phyloP scores from a whole-genome alignment of 225 moss, liverwort and hornwort species.

The Sphagnum contortum region DNA sequence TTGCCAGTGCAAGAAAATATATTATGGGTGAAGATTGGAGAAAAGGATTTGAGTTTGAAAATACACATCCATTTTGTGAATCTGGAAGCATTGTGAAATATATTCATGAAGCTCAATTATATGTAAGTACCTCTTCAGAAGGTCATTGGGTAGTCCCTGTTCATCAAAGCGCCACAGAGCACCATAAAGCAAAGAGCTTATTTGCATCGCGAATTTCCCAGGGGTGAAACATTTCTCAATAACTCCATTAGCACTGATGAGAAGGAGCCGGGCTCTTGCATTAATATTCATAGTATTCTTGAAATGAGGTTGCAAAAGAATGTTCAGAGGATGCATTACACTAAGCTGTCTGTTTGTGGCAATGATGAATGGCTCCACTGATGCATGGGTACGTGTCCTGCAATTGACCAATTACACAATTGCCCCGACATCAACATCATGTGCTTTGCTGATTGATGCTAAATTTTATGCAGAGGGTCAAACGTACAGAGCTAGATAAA shows the following conservation, averaged over 20 bases:
- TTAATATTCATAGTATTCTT: constrained; percentile 7
- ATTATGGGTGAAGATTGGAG: too few relatives aligned
- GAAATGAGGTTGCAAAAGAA: constrained; percentile 4
- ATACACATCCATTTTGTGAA: too few relatives aligned
- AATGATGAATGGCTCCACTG: constrained; percentile 8
- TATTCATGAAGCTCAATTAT: too few relatives aligned
- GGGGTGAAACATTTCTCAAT: constrained; percentile 6
- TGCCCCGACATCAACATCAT: too few relatives aligned
- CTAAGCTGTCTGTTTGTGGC: constrained; percentile 9
- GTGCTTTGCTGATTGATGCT: too few relatives aligned
- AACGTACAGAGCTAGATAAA: too few relatives aligned
- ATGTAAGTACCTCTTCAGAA: constrained; percentile 5
- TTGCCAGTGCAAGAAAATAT: too few relatives aligned
- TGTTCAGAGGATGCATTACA: constrained; percentile 5
- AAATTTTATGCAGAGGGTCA: too few relatives aligned
- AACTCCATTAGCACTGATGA: constrained; percentile 2
- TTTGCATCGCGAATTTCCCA: not conserved
- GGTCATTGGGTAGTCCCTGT: constrained; percentile 1
- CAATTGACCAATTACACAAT: not conserved
- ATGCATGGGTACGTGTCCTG: constrained; percentile 7
- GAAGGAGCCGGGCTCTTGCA: not conserved
- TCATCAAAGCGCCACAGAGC: constrained; percentile 5
- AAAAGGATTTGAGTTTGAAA: too few relatives aligned
- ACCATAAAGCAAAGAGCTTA: not conserved
- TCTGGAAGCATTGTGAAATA: too few relatives aligned